Evolutionary conservation across 148 eudicot species (phyloP).

Genomic region (Diospyros lotus): DNA sequence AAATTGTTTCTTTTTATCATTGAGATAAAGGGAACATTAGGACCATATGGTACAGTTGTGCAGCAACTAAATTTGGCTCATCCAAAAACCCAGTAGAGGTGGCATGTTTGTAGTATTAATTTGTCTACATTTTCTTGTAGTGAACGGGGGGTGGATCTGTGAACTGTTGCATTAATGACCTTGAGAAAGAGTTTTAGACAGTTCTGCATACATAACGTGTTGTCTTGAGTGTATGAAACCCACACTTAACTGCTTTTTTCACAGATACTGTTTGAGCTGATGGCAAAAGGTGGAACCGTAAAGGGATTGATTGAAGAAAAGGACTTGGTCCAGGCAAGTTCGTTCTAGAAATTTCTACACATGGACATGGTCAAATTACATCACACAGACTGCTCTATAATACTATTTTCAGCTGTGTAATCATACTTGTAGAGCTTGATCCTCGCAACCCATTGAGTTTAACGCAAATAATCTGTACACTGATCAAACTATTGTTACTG

Average conservation of each 20-base stretch:
- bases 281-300: conserved; percentile 97
- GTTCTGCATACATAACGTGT: neutral
- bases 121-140: neutral
- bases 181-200: neutral
- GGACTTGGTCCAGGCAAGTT: conserved; percentile 83
- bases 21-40: neutral
- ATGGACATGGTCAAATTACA: neutral
- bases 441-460: neutral
- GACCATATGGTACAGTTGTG: neutral
- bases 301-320: conserved; percentile 85
- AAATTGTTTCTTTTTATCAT: neutral
- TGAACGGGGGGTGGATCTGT: neutral
- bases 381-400: neutral
- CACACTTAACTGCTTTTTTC: neutral
- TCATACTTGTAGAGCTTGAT: neutral
- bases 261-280: conserved; percentile 88
- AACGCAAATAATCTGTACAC: neutral
- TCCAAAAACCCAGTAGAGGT: neutral
- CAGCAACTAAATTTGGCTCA: neutral
- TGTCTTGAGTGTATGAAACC: neutral
- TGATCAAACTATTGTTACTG: neutral
- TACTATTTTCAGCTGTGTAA: neutral
- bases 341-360: neutral
- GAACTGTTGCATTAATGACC: conserved; percentile 2
- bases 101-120: neutral